Evolutionary conservation across 805 yeast species (phyloP).

Genomic region (Metschnikowia proteae): DNA sequence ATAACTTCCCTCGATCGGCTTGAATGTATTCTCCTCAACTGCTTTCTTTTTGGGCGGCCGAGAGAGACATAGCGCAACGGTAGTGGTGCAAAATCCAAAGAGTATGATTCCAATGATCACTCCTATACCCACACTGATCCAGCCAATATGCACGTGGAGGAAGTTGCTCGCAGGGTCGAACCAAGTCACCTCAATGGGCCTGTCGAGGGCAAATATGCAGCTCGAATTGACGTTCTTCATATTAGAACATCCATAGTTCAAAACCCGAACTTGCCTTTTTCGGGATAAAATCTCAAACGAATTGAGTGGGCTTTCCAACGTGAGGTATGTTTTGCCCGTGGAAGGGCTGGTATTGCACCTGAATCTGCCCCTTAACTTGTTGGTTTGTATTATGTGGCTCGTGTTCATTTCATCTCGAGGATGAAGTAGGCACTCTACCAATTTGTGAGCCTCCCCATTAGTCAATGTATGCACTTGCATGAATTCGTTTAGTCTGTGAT

Average conservation of each 20-base stretch:
- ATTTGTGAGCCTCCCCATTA: constrained; percentile 43
- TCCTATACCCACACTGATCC: constrained; percentile 66
- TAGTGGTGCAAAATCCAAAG: constrained; percentile 23
- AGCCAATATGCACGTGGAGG: constrained; percentile 60
- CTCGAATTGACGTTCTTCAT: constrained; percentile 24
- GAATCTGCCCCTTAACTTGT: constrained; percentile 11
- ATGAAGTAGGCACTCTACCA: constrained; percentile 46
- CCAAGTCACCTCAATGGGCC: constrained; percentile 67
- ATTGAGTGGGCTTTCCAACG: constrained; percentile 6
- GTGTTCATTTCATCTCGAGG: constrained; percentile 6
- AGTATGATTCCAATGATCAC: constrained; percentile 55
- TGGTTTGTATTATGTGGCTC: constrained; percentile 13
- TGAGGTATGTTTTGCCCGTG: constrained; percentile 14
- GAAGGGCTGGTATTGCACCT: constrained; percentile 11
- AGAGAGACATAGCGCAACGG: constrained; percentile 17
- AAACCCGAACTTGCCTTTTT: constrained; percentile 56
- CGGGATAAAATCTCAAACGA: constrained; percentile 15
- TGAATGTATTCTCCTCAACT: constrained; percentile 7
- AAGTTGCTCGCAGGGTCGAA: constrained; percentile 41
- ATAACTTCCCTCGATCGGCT: constrained; percentile 26
- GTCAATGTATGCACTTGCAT: constrained; percentile 69
- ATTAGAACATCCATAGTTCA: constrained; percentile 58
- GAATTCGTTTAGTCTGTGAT: constrained; percentile 47
- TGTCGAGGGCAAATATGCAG: constrained; percentile 64
- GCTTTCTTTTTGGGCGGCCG: constrained; percentile 4